Conservation (phyloP, 2,329 filamentous ascomycete species). For the Cladophialophora psammophila region DNA sequence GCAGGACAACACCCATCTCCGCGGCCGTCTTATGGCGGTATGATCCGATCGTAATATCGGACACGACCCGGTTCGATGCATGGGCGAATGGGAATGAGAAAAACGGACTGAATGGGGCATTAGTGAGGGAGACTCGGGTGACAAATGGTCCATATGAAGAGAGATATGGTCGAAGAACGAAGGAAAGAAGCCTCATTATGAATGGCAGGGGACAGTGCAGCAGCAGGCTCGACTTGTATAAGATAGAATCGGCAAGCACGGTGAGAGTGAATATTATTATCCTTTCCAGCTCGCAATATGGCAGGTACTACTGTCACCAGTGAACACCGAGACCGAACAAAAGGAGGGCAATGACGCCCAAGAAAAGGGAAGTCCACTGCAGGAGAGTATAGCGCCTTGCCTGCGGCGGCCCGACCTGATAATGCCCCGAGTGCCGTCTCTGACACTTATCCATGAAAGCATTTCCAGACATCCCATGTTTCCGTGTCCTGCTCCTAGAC, state of each 20-base stretch:
- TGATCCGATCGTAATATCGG: too few species aligned
- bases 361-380: background rate
- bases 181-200: background rate
- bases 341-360: background rate
- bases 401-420: background rate
- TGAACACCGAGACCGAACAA: conserved; percentile 1
- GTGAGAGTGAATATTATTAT: background rate
- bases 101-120: too few species aligned
- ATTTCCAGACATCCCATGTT: conserved; percentile 6
- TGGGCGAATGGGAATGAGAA: too few species aligned
- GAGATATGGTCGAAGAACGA: background rate
- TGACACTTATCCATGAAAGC: background rate
- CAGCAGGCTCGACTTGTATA: background rate
- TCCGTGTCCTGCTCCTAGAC: background rate
- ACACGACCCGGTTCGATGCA: too few species aligned
- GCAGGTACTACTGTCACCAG: background rate
- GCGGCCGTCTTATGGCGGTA: too few species aligned
- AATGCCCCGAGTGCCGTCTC: background rate
- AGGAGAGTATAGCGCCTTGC: background rate
- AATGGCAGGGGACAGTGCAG: background rate
- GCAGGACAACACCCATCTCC: background rate
- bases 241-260: background rate
- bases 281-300: conserved; percentile 5
- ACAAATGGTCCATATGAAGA: background rate
- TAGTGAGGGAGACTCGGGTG: too few species aligned